Evolutionary conservation across 495 filamentous ascomycete species (phyloP).

Genomic region (Penicillium macrosclerotiorum): DNA sequence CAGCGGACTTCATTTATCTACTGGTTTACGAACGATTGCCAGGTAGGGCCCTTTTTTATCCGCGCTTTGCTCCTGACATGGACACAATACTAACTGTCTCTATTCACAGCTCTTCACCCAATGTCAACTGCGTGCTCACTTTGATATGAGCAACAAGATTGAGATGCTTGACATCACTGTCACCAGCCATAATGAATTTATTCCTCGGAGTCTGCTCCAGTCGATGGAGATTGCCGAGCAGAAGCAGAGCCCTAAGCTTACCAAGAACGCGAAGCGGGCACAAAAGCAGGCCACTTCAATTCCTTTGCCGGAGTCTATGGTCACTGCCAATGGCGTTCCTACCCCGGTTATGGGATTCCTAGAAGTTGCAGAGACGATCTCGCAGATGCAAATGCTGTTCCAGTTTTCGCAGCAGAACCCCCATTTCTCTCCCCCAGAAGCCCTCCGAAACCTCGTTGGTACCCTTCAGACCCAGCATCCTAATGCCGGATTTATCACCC

Average conservation of each 20-base stretch:
- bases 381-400: slow-evolving; percentile 69
- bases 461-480: slow-evolving; percentile 34
- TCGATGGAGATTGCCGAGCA: slow-evolving; percentile 54
- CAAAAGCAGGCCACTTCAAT: slow-evolving; percentile 56
- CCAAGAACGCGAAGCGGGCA: slow-evolving; percentile 57
- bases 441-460: slow-evolving; percentile 59
- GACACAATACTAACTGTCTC: background rate
- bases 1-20: slow-evolving; percentile 63
- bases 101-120: slow-evolving; percentile 58
- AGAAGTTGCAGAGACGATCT: slow-evolving; percentile 74
- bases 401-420: slow-evolving; percentile 57
- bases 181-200: slow-evolving; percentile 63
- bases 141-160: slow-evolving; percentile 67
- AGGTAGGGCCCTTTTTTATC: slow-evolving; percentile 47
- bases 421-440: slow-evolving; percentile 55
- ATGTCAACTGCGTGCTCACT: slow-evolving; percentile 61
- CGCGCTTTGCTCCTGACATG: background rate
- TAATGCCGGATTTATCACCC: slow-evolving; percentile 29
- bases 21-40: slow-evolving; percentile 69
- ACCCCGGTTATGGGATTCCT: slow-evolving; percentile 61
- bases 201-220: slow-evolving; percentile 54
- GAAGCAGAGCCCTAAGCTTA: slow-evolving; percentile 67
- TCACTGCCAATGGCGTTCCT: slow-evolving; percentile 61
- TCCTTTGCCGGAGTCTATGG: slow-evolving; percentile 60
- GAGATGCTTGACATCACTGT: slow-evolving; percentile 70